phyloP scores from a whole-genome alignment of 805 yeast genomes.

The Candida bentonensis region DNA sequence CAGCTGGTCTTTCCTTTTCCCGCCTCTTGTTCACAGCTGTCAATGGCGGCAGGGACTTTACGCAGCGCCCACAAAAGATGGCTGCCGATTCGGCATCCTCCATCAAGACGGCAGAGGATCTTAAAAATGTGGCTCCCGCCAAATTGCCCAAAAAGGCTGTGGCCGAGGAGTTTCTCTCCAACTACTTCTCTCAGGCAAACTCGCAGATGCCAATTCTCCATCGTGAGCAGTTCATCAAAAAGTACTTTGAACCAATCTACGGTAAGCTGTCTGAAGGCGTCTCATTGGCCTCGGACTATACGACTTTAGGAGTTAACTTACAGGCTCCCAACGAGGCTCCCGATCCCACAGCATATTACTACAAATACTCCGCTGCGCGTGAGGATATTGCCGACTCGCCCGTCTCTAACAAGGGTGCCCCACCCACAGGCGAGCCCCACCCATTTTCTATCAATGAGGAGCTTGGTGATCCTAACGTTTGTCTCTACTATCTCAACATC shows the following conservation, averaged over 20 bases:
- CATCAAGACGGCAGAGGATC: constrained; percentile 12
- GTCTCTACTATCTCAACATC: constrained; percentile 55
- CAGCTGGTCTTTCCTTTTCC: constrained; percentile 55
- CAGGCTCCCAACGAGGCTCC: neutral
- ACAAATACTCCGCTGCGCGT: constrained; percentile 2
- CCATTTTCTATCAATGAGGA: neutral
- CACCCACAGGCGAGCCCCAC: neutral
- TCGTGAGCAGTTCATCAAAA: constrained; percentile 56
- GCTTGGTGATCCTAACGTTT: constrained; percentile 8
- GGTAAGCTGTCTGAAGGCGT: constrained; percentile 45
- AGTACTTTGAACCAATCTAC: constrained; percentile 65
- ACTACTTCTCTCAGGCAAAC: constrained; percentile 67
- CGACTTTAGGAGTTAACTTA: neutral
- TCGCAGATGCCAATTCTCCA: constrained; percentile 76
- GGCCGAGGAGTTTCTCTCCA: constrained; percentile 51
- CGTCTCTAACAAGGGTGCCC: neutral
- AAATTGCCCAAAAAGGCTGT: constrained; percentile 53
- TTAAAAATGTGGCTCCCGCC: constrained; percentile 25
- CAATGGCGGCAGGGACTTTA: constrained; percentile 25
- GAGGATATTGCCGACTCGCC: neutral
- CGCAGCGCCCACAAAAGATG: constrained; percentile 11
- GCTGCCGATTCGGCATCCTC: constrained; percentile 13
- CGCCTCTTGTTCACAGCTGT: constrained; percentile 66
- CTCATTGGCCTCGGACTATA: constrained; percentile 28
- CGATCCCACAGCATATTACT: constrained; percentile 3